phyloP scores from a whole-genome alignment of 257 asterid genomes.

The Ilex aquifolium region DNA sequence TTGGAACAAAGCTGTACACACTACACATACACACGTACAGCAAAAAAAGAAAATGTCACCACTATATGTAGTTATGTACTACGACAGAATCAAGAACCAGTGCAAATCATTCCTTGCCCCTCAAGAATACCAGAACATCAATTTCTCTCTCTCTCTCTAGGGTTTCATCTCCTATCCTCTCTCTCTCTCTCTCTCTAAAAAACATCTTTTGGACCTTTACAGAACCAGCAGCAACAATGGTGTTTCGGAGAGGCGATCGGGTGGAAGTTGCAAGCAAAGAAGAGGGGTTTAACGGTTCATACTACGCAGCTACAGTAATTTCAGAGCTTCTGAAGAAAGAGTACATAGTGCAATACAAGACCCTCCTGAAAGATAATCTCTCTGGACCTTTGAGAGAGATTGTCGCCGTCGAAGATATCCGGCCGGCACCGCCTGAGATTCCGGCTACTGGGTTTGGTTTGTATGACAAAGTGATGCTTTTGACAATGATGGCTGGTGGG shows the following conservation, averaged over 20 bases:
- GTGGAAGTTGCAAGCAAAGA: conserved; percentile 20
- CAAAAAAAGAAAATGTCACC: too few species aligned
- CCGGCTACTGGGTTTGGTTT: not conserved
- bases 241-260: conserved; percentile 5
- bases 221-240: not conserved
- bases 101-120: too few species aligned
- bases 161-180: too few species aligned
- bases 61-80: too few species aligned
- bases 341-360: conserved; percentile 16
- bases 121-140: too few species aligned
- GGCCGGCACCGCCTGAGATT: conserved; percentile 25
- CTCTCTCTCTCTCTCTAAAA: too few species aligned
- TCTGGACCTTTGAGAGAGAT: conserved; percentile 26
- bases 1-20: too few species aligned
- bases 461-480: conserved; percentile 16
- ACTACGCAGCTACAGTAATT: conserved; percentile 15
- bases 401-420: conserved; percentile 10
- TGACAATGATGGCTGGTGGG: conserved; percentile 33
- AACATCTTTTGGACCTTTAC: too few species aligned
- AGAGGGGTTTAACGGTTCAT: conserved; percentile 21
- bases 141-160: too few species aligned
- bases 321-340: conserved; percentile 4
- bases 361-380: conserved; percentile 13
- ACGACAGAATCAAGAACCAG: too few species aligned
- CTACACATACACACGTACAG: too few species aligned